A percentile compares a stretch with the other conserved stretches of the same genome.
Conservation (phyloP, 1,284 basidiomycete genomes). For the Macrocystidia cucumis region DNA sequence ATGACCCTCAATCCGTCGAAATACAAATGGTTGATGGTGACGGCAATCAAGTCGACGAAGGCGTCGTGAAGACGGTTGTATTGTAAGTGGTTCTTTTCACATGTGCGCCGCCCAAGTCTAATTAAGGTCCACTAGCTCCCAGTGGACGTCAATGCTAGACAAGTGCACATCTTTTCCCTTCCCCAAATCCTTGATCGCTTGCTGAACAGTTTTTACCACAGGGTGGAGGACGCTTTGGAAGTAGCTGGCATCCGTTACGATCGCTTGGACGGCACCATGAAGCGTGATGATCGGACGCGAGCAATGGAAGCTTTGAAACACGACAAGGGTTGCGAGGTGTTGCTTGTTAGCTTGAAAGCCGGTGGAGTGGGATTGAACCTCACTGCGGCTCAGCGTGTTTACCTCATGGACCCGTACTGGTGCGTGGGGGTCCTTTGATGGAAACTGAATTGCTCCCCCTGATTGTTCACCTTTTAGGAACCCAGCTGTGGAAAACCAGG, state of each 20-base stretch:
- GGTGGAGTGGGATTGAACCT: slow-evolving; percentile 96
- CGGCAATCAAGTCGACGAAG: slow-evolving; percentile 63
- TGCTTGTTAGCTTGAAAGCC: slow-evolving; percentile 93
- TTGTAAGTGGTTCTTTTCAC: slow-evolving; percentile 54
- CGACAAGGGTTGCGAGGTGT: slow-evolving; percentile 81
- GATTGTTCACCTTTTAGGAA: slow-evolving; percentile 51
- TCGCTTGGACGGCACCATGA: slow-evolving; percentile 94
- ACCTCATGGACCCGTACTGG: slow-evolving; percentile 96
- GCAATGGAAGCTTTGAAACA: slow-evolving; percentile 88
- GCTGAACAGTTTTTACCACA: slow-evolving; percentile 20
- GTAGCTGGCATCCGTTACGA: slow-evolving; percentile 78
- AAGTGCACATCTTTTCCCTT: slow-evolving; percentile 39
- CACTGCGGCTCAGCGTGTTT: slow-evolving; percentile 87
- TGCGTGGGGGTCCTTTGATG: too few relatives aligned
- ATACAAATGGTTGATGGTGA: slow-evolving; percentile 68
- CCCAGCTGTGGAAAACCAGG: slow-evolving; percentile 94
- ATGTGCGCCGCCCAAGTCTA: too few relatives aligned
- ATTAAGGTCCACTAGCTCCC: slow-evolving; percentile 49
- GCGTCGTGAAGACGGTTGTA: slow-evolving; percentile 80
- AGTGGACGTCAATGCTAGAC: slow-evolving; percentile 96
- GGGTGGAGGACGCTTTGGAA: slow-evolving; percentile 87
- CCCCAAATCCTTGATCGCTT: slow-evolving; percentile 8
- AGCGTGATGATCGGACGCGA: slow-evolving; percentile 83
- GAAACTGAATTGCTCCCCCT: too few relatives aligned
- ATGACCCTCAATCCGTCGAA: slow-evolving; percentile 64